These are phyloP conservation scores for Halteria grandinella DNA, from an alignment of 73 alveolate species.

Conservation along the genomic window DNA sequence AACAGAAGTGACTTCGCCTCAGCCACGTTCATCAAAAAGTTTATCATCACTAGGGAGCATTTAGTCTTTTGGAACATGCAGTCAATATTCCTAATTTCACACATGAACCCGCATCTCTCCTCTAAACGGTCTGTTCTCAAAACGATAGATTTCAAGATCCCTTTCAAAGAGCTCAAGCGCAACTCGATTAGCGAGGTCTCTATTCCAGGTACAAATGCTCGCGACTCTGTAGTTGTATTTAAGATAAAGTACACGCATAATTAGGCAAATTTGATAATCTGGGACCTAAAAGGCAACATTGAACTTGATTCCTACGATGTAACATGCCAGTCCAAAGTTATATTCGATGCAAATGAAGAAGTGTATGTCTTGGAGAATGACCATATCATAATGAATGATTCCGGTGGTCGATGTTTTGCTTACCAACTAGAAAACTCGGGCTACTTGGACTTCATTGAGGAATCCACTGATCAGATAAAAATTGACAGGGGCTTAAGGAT, in stretches of 20 bases:
- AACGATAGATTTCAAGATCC: no score
- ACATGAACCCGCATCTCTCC: no score
- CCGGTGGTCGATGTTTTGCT: not conserved
- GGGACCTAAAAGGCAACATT: not conserved
- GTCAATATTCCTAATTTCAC: no score
- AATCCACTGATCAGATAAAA: not conserved
- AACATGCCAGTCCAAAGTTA: not conserved
- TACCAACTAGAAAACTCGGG: not conserved
- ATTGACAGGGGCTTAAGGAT: conserved; percentile 16
- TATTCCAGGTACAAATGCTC: no score
- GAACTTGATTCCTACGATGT: conserved; percentile 17
- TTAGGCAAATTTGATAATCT: conserved; percentile 1
- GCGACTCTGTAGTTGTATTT: no score
- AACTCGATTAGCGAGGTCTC: no score
- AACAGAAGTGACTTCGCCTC: no score
- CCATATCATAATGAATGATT: not conserved
- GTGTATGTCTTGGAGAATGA: conserved; percentile 1
- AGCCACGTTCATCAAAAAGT: no score
- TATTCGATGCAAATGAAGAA: not conserved
- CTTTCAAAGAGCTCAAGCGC: no score
- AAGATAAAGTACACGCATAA: not conserved
- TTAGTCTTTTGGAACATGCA: no score
- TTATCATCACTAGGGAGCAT: no score
- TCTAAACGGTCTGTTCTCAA: no score
- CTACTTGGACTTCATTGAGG: not conserved